Base-by-base conservation (phyloP, 257 asterid genomes). In the Solanum habrochaites region DNA sequence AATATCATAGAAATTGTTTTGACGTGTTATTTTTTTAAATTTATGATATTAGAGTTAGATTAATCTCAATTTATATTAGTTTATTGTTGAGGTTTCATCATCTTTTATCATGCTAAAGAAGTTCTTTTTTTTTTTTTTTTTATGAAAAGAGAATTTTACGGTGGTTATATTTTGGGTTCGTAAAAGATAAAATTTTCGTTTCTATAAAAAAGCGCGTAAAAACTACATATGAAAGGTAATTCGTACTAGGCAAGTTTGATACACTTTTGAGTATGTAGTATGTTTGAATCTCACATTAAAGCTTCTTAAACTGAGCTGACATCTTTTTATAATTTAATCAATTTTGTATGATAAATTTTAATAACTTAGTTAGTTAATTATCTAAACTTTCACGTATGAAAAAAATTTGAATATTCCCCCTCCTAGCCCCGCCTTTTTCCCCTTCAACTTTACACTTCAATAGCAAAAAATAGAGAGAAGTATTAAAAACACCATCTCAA, bases 131-230 rank as follows among this genome's bases (percentile, higher is more conserved):
- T 29, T 2, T 31, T n/a, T 32, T 32, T 32, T 2, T 32, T 32
- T 0, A 32, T 32, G 5, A 32, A 32, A 32, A 32, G 5, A 4
- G 5, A 32, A 32, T 32, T 32, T 32, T 0, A 5, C 35, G 0
- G 1, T 32, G 3, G 35, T 1, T 32, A 32, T 32, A 32, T 3
- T 32, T 32, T 3, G 5, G 0, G 35, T 32, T 32, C 0, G 35
- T 4, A 32, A 32, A 32, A 32, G 35, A 1, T 32, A 4, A 32
- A 32, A 4, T 4, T 0, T 32, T 32, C 0, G 35, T 4, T 32
- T 0, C 0, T 32, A 32, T 32, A 32, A 0, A 32, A 32, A 4
- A 32, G 35, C 35, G 3, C 5, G n/a, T n/a, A 0, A 0, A 32
- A 32, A 32, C 0, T 32, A 32, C 1, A 4, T 32, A 32, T 32